Conservation (phyloP, 106 monocot species). For the Platanthera zijinensis region DNA sequence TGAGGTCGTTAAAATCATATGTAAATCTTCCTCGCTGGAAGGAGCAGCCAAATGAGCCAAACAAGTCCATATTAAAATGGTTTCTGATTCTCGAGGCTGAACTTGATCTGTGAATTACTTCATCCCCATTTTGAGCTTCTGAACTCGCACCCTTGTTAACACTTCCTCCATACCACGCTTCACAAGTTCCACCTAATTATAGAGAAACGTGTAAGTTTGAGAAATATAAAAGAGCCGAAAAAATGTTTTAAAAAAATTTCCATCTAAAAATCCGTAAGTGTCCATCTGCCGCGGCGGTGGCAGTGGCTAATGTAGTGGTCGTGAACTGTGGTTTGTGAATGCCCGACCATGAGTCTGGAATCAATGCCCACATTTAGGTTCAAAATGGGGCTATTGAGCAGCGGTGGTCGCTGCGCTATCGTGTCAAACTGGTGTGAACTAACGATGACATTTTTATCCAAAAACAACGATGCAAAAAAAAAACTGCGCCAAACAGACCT, state of each 20-base stretch:
- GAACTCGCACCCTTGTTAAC: conserved; percentile 12
- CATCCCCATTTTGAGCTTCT: conserved; percentile 2
- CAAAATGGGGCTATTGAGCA: too few species aligned
- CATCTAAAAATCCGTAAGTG: too few species aligned
- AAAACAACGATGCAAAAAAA: too few species aligned
- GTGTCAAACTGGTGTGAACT: too few species aligned
- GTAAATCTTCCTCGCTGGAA: conserved; percentile 69
- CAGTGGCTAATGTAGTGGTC: too few species aligned
- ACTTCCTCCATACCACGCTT: conserved; percentile 42
- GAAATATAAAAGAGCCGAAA: neutral
- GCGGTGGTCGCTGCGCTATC: too few species aligned
- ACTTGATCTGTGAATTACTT: neutral
- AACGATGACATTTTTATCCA: too few species aligned
- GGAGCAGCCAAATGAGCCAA: conserved; percentile 63
- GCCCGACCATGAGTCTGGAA: too few species aligned
- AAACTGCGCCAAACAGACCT: too few species aligned
- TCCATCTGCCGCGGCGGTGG: too few species aligned
- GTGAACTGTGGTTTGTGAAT: too few species aligned
- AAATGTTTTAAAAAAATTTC: neutral
- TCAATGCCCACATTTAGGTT: too few species aligned
- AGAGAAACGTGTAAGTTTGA: neutral
- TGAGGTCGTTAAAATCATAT: conserved; percentile 68
- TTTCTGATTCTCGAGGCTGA: conserved; percentile 19
- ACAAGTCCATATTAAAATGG: conserved; percentile 52
- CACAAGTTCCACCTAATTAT: conserved; percentile 53